Evolutionary conservation across 1,284 basidiomycete species (phyloP).

Genomic region (Marasmius oreades): DNA sequence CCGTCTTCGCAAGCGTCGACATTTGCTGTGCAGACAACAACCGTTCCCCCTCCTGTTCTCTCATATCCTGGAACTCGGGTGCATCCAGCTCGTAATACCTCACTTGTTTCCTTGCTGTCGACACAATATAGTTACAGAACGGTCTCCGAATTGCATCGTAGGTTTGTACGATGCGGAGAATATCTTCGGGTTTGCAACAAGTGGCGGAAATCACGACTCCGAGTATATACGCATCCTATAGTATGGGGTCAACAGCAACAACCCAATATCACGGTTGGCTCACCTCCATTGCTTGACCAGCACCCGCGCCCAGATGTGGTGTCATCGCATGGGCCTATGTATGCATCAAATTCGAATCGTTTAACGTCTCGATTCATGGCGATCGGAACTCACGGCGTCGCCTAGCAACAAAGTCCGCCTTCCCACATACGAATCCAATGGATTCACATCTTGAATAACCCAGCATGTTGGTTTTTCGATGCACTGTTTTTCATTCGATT

Average conservation of each 20-base stretch:
- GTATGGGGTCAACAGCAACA: conserved; percentile 18
- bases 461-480: conserved; percentile 12
- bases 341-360: not conserved
- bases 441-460: conserved; percentile 20
- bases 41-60: no score
- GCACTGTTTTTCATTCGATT: not conserved
- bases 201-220: no score
- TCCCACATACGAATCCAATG: conserved; percentile 26
- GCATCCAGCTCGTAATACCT: conserved; percentile 6
- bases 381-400: conserved; percentile 27
- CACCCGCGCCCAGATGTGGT: conserved; percentile 28
- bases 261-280: not conserved
- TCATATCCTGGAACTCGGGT: conserved; percentile 6
- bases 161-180: not conserved
- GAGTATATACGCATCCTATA: no score
- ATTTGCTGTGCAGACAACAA: no score
- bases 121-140: conserved; percentile 1
- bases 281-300: no score
- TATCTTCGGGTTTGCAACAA: not conserved
- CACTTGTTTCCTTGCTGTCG: conserved; percentile 3
- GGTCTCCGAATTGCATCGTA: conserved; percentile 3
- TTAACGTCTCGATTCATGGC: not conserved
- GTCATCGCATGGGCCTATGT: conserved; percentile 28
- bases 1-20: no score
- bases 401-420: conserved; percentile 30